Conservation (phyloP, 768 basidiomycete species). For the Auricularia heimuer region DNA sequence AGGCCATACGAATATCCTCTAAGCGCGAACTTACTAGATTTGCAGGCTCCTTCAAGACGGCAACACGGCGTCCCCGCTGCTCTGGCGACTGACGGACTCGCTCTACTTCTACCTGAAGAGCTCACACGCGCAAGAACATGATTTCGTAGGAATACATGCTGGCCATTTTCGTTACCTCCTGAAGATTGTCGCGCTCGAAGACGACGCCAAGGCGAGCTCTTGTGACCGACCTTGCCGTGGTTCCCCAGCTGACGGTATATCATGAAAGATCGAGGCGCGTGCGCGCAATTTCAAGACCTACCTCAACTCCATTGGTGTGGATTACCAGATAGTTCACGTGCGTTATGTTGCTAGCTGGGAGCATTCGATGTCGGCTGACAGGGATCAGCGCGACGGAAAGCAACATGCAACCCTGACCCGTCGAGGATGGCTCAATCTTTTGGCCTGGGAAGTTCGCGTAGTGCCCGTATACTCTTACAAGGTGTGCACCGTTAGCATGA, state of each 20-base stretch:
- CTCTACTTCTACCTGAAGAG: no score
- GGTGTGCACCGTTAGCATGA: neutral
- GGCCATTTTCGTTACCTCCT: no score
- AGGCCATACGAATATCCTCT: no score
- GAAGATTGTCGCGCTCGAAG: neutral
- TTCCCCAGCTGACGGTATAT: neutral
- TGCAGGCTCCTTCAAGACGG: no score
- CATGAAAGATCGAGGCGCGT: neutral
- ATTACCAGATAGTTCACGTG: neutral
- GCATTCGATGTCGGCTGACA: neutral
- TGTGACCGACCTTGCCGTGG: neutral
- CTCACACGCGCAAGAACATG: no score
- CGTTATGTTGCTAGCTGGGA: neutral
- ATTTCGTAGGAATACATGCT: no score
- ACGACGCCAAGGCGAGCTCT: neutral
- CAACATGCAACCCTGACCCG: neutral
- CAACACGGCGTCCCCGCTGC: no score
- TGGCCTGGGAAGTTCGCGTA: neutral
- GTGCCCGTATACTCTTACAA: neutral
- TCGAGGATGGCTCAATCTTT: neutral
- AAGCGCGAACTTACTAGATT: no score
- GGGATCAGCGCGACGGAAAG: neutral
- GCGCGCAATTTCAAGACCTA: neutral
- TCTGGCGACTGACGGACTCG: no score
- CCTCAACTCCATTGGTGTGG: neutral